Evolutionary conservation across 495 filamentous ascomycete species (phyloP), one percentile per base, ranked within the genome.

Genomic region (Echria macrotheca): DNA sequence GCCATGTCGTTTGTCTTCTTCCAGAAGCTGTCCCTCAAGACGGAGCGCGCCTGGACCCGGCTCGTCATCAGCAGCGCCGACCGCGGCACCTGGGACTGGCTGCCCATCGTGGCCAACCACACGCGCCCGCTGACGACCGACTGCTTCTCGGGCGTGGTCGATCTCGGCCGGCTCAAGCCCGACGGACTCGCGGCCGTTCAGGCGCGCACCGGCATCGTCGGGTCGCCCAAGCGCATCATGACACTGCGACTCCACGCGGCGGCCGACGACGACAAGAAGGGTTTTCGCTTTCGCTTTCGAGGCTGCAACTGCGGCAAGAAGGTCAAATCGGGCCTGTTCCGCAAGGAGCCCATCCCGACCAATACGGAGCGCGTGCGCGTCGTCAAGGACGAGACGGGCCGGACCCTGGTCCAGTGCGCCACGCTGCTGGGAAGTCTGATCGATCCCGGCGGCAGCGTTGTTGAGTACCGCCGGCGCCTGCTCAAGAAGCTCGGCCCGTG

Each of bases 241-340:
- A 53, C 44, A 44, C 45, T 61, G 19, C 23, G 18, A 17, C 52
- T 56, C 5, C 12, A 5, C 24, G 7, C 12, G 38, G 47, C 19
- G 55, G 33, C 11, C 40, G 41, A 29, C 36, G 23, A 42, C 40
- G 37, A 23, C 37, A 7, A 40, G n/a, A 7, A 40, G n/a, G 46
- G 25, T 9, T 58, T 49, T 29, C 48, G 54, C 14, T 61, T 61
- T 24, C 44, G 24, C 35, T 61, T 58, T 44, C 51, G 22, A 14
- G 58, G 58, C 0, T 61, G 58, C 55, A 61, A 61, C 41, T 31
- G 28, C 32, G 58, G 58, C 14, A 58, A 58, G 42, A 50, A 56
- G 44, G 37, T 54, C 10, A 59, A 40, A 7, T 46, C 48, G 5
- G 55, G 48, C 11, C 19, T 46, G 7, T 56, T 59, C 44, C 47